Evolutionary conservation across 257 asterid genomes (phyloP).

Genomic region (Buddleja alternifolia): DNA sequence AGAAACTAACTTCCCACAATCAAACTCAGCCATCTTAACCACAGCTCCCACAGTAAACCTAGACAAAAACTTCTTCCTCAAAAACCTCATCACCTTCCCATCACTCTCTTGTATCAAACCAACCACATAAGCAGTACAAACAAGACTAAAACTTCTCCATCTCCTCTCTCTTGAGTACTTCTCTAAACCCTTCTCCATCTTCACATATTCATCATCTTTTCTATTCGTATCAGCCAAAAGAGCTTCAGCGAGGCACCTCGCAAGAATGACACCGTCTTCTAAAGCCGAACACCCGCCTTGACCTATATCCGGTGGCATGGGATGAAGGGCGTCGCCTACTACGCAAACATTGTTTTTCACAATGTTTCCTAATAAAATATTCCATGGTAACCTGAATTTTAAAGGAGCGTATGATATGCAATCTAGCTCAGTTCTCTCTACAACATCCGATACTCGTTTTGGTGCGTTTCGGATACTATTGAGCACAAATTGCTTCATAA

Average conservation of each 20-base stretch:
- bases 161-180: constrained; percentile 59
- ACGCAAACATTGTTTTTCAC: constrained; percentile 53
- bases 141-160: constrained; percentile 72
- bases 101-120: constrained; percentile 65
- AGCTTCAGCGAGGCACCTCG: constrained; percentile 58
- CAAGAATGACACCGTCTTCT: constrained; percentile 72
- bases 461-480: constrained; percentile 38
- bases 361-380: constrained; percentile 50
- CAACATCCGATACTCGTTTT: constrained; percentile 36
- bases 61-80: constrained; percentile 49
- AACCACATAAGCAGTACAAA: constrained; percentile 53
- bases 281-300: constrained; percentile 84
- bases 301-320: constrained; percentile 82
- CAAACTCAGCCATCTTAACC: constrained; percentile 47
- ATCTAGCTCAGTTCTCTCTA: constrained; percentile 51
- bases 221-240: no score
- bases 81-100: constrained; percentile 44
- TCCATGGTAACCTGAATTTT: constrained; percentile 67
- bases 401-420: constrained; percentile 49
- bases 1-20: constrained; percentile 44
- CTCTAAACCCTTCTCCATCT: constrained; percentile 43
- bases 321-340: constrained; percentile 81
- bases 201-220: constrained; percentile 28
- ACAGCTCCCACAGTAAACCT: constrained; percentile 29
- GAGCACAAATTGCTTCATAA: constrained; percentile 65